Percentiles rank a stretch among this genome's conserved stretches.
Conservation (phyloP, 2,329 filamentous ascomycete genomes). For the Colletotrichum noveboracense region DNA sequence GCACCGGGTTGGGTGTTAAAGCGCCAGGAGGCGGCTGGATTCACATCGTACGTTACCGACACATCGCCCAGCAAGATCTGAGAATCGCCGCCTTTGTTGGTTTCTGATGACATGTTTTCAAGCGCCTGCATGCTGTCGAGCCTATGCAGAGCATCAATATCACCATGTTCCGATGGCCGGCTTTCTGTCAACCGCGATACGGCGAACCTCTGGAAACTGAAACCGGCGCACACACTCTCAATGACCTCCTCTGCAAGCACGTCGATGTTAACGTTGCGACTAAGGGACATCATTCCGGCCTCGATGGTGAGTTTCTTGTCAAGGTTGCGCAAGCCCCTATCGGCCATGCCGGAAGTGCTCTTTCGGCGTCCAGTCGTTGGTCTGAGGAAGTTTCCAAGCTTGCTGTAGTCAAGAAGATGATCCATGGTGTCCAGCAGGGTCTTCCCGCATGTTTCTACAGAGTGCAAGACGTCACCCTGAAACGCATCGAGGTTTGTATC, state of each 20-base stretch:
- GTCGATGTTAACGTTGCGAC: constrained; percentile 33
- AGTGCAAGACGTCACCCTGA: constrained; percentile 46
- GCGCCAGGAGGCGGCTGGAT: constrained; percentile 51
- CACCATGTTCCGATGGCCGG: not conserved
- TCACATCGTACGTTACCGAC: constrained; percentile 56
- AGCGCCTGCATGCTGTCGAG: constrained; percentile 23
- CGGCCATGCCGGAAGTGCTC: too few relatives aligned
- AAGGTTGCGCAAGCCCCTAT: not conserved
- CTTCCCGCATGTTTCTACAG: constrained; percentile 48
- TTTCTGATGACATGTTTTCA: constrained; percentile 15
- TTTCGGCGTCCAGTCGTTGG: not conserved
- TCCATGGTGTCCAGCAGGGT: constrained; percentile 54
- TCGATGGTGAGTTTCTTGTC: constrained; percentile 3
- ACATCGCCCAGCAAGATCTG: constrained; percentile 27
- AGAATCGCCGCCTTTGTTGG: not conserved
- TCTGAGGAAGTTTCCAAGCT: constrained; percentile 38
- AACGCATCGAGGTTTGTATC: constrained; percentile 52
- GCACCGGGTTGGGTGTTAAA: constrained; percentile 61
- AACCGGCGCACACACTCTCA: constrained; percentile 40
- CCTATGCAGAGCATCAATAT: not conserved
- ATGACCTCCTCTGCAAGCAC: constrained; percentile 41
- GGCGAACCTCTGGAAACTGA: constrained; percentile 35
- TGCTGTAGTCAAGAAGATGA: constrained; percentile 50
- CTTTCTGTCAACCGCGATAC: not conserved
- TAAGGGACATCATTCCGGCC: constrained; percentile 26